Conservation (phyloP, 768 basidiomycete species). For the Pleurotus citrinopileatus region DNA sequence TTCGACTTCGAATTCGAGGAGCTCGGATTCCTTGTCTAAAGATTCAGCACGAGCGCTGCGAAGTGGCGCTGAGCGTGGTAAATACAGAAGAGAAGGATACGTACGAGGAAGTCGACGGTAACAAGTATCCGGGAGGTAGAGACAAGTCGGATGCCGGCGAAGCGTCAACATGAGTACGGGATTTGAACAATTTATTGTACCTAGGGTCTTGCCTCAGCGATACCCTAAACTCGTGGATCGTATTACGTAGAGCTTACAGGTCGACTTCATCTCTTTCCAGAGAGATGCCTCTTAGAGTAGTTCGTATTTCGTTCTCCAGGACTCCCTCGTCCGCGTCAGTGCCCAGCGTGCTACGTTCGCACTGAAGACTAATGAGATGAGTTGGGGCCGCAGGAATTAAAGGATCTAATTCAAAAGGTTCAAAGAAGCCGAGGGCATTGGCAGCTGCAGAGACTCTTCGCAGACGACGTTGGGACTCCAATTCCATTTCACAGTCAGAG, state of each 20-base stretch:
- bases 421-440: too few species aligned
- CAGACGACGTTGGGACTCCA: too few species aligned
- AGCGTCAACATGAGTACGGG: too few species aligned
- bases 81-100: neutral
- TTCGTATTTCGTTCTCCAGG: neutral
- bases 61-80: neutral
- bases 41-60: conserved; percentile 22
- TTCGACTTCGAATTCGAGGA: conserved; percentile 24
- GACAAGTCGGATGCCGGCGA: neutral
- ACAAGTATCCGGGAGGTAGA: neutral
- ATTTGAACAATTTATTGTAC: neutral
- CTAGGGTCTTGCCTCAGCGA: neutral
- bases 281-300: neutral
- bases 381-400: too few species aligned
- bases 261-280: neutral
- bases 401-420: too few species aligned
- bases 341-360: neutral
- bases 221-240: neutral
- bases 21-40: conserved; percentile 22
- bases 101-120: neutral
- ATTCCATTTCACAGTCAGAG: too few species aligned
- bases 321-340: neutral
- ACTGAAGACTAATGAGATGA: neutral
- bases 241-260: neutral
- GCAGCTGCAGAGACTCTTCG: too few species aligned